Percentiles rank a stretch among this genome's conserved stretches.
phyloP scores from a whole-genome alignment of 2,329 filamentous ascomycete genomes.

The Cytospora piceicola region DNA sequence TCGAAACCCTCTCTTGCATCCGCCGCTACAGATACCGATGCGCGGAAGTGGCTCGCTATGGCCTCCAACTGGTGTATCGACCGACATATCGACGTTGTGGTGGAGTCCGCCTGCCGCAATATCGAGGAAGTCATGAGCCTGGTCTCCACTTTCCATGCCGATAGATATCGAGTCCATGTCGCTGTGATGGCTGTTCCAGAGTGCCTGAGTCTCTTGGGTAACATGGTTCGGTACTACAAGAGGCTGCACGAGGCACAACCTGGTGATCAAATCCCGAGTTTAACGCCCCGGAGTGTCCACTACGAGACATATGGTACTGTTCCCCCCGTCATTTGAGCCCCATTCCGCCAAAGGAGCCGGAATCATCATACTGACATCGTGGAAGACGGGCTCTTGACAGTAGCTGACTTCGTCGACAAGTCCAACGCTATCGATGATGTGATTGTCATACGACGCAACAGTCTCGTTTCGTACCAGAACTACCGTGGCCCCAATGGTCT shows the following conservation, averaged over 20 bases:
- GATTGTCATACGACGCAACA: slow-evolving; percentile 45
- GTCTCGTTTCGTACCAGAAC: slow-evolving; percentile 41
- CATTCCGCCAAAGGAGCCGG: not conserved
- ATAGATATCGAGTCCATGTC: slow-evolving; percentile 45
- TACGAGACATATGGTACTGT: slow-evolving; percentile 46
- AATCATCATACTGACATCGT: not conserved
- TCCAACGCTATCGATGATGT: slow-evolving; percentile 41
- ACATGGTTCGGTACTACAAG: slow-evolving; percentile 46
- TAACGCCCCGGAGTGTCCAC: slow-evolving; percentile 51
- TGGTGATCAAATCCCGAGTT: slow-evolving; percentile 42
- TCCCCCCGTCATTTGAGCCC: not conserved
- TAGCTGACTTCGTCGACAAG: slow-evolving; percentile 44
- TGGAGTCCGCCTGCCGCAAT: slow-evolving; percentile 52
- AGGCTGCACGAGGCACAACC: slow-evolving; percentile 42
- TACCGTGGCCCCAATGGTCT: slow-evolving; percentile 1
- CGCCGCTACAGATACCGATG: slow-evolving; percentile 46
- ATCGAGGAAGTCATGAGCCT: slow-evolving; percentile 47
- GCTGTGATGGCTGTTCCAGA: slow-evolving; percentile 48
- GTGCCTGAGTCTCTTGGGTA: slow-evolving; percentile 47
- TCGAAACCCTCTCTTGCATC: slow-evolving; percentile 30
- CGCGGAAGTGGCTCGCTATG: slow-evolving; percentile 49
- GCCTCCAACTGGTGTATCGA: slow-evolving; percentile 42
- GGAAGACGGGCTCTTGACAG: slow-evolving; percentile 40
- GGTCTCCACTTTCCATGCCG: slow-evolving; percentile 40
- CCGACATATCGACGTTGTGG: slow-evolving; percentile 43